These are phyloP conservation scores for Entomortierella parvispora DNA, from an alignment of 192 early-diverging fungal genomes.

Conservation along the genomic window DNA sequence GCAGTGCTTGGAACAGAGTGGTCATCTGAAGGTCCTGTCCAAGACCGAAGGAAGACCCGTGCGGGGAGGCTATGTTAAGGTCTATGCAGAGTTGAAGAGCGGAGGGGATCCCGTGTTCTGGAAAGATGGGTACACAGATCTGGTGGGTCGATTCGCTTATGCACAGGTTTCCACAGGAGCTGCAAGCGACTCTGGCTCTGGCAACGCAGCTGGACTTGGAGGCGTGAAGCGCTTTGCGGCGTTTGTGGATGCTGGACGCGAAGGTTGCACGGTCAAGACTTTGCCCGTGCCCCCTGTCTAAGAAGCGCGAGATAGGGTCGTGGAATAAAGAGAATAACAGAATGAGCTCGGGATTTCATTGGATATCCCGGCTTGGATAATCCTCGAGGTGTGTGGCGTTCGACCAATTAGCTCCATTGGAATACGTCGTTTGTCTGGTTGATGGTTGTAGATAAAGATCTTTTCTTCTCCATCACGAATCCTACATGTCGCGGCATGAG, in stretches of 20 bases:
- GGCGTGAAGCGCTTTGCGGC: conserved; percentile 42
- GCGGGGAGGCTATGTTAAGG: conserved; percentile 61
- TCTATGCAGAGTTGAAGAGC: conserved; percentile 54
- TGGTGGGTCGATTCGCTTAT: conserved; percentile 62
- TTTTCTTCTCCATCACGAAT: too few species aligned
- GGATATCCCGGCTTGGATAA: too few species aligned
- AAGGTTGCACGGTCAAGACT: conserved; percentile 44
- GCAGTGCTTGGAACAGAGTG: conserved; percentile 53
- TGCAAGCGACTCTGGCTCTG: conserved; percentile 7
- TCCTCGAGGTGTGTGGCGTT: too few species aligned
- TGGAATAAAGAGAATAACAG: too few species aligned
- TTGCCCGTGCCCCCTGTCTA: conserved; percentile 46
- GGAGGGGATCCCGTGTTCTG: conserved; percentile 49
- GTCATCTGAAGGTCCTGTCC: conserved; percentile 48
- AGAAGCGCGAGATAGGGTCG: too few species aligned
- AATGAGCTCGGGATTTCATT: too few species aligned
- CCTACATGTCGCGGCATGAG: too few species aligned
- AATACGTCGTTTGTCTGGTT: too few species aligned
- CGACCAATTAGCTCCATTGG: too few species aligned
- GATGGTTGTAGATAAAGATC: too few species aligned
- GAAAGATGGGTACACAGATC: conserved; percentile 63
- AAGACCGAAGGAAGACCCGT: conserved; percentile 42
- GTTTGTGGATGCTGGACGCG: conserved; percentile 44
- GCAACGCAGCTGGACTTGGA: conserved; percentile 7
- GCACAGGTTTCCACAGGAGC: conserved; percentile 54